phyloP scores from a whole-genome alignment of 495 filamentous ascomycete genomes.

The Jackrogersella minutella region DNA sequence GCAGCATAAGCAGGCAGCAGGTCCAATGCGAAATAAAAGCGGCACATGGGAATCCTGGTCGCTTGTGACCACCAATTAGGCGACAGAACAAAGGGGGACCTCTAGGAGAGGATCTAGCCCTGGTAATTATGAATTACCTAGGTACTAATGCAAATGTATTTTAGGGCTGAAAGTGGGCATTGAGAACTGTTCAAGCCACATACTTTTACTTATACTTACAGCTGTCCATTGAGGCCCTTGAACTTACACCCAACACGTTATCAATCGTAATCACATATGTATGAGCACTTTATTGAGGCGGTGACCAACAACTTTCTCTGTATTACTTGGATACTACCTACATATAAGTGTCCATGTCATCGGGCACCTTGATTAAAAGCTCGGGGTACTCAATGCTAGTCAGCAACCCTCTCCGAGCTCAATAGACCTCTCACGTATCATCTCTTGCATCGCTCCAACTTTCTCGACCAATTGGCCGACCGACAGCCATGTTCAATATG shows the following conservation, averaged over 20 bases:
- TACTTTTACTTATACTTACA: no score
- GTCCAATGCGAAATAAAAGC: conserved; percentile 2
- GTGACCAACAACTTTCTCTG: neutral
- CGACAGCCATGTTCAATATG: neutral
- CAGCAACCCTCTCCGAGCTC: no score
- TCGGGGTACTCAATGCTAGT: no score
- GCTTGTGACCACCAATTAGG: conserved; percentile 1
- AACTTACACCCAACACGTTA: no score
- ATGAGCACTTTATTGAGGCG: neutral
- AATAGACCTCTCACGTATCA: neutral
- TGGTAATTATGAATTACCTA: neutral
- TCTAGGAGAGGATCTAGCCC: neutral
- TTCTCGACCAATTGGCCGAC: conserved; percentile 1
- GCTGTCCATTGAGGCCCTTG: no score
- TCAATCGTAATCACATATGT: no score
- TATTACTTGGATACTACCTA: no score
- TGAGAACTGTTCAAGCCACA: neutral
- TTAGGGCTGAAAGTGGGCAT: conserved; percentile 7
- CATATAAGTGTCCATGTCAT: no score
- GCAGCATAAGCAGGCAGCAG: conserved; percentile 3
- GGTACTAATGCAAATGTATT: neutral
- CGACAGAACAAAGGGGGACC: neutral
- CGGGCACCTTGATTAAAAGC: no score
- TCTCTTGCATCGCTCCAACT: conserved; percentile 1
- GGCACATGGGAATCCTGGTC: neutral